Evolutionary conservation across 225 moss, liverwort and hornwort species (phyloP), one percentile per base, ranked within the genome.

Genomic region (Thuidium tamariscinum): DNA sequence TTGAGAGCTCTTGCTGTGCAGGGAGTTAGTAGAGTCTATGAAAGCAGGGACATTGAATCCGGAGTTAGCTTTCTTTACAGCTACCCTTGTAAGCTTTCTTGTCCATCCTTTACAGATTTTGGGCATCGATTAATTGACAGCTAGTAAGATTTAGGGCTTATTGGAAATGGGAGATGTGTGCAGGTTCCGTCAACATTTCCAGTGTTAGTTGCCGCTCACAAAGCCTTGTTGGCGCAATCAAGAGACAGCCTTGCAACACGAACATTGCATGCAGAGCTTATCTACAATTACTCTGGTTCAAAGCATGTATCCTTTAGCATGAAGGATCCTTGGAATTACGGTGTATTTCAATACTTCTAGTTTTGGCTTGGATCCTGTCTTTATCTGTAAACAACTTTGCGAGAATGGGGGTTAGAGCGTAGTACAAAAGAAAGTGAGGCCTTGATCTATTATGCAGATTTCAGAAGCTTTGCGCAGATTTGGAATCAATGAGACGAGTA

Each of bases 271-370:
- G 94, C 98, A 39, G 97, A 98, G 91, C 95, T 98, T 25, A 95
- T 98, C 73, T 96, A 94, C 93, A 98, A 98, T 87, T 97, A 97
- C 79, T 97, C 98, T 65, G 97, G 97, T 60, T 98, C 98, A 79
- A 98, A 98, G 90, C 98, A 98, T 87, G 98, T 97, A 96, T 93
- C 94, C 92, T 71, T 61, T 41, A 17, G 10, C 30, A 22, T 34
- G 62, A 52, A 34, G 26, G 74, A 26, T 65, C 30, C 52, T 8
- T 78, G 46, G 42, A 79, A 74, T 44, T 61, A 62, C 25, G 41
- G 23, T 68, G 61, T 52, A 48, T 68, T 75, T 79, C 18, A 51
- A 42, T 60, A 61, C 56, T 79, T 77, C 36, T 48, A 34, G 17
- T 27, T 76, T 22, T 70, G 42, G 13, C 23, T 65, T 37, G 48